These are phyloP conservation scores for Thelephora ganbajun DNA, from an alignment of 768 basidiomycete genomes.

Conservation along the genomic window DNA sequence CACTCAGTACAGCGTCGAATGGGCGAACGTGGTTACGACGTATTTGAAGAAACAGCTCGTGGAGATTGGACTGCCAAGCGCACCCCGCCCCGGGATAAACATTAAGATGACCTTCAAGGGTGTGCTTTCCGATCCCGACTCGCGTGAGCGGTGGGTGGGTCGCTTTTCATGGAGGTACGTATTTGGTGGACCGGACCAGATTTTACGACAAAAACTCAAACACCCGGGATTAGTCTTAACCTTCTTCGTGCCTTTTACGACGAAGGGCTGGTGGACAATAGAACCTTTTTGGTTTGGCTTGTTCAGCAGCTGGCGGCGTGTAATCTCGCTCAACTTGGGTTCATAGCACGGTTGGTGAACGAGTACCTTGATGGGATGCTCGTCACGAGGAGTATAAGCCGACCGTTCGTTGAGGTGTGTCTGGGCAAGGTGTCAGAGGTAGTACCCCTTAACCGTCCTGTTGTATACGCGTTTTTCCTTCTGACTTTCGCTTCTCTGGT, in stretches of 20 bases:
- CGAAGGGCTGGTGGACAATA: constrained; percentile 70
- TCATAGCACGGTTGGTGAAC: constrained; percentile 60
- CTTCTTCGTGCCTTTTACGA: constrained; percentile 65
- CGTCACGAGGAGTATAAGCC: constrained; percentile 48
- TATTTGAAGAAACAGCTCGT: constrained; percentile 74
- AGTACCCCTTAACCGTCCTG: neutral
- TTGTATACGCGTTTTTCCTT: no score
- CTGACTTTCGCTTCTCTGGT: neutral
- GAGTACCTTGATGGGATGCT: constrained; percentile 68
- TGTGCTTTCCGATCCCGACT: constrained; percentile 56
- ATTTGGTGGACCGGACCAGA: neutral
- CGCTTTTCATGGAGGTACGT: constrained; percentile 67
- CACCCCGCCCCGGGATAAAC: constrained; percentile 60
- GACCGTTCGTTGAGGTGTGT: constrained; percentile 61
- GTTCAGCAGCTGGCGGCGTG: constrained; percentile 64
- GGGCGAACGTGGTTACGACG: constrained; percentile 69
- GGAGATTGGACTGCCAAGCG: constrained; percentile 69
- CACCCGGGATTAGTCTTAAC: constrained; percentile 34
- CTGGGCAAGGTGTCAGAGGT: constrained; percentile 57
- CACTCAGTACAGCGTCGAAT: constrained; percentile 72
- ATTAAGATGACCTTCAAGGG: constrained; percentile 81
- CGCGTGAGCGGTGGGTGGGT: constrained; percentile 63
- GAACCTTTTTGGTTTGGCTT: constrained; percentile 66
- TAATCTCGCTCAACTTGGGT: constrained; percentile 73
- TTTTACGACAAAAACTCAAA: constrained; percentile 1